Percentiles rank a stretch among this genome's conserved stretches.
These are phyloP conservation scores for Ustilago trichophora DNA, from an alignment of 1,284 basidiomycete genomes.

Conservation along the genomic window DNA sequence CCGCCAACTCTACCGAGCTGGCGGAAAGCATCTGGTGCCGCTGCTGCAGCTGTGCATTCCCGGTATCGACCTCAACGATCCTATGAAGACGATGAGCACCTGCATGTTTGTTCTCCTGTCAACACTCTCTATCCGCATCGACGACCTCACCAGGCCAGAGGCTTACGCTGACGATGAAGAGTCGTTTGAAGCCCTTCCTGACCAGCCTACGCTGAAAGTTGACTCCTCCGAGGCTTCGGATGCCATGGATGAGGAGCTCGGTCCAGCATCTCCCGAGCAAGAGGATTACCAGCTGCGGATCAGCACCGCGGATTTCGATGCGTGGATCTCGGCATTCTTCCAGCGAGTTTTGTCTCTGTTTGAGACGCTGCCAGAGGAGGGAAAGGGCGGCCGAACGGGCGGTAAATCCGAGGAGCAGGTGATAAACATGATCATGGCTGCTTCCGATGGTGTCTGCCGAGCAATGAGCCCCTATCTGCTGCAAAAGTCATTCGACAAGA, in stretches of 20 bases:
- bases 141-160: conserved; percentile 73
- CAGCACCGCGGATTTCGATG: conserved; percentile 78
- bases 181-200: conserved; percentile 13
- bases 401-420: conserved; percentile 86
- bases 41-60: conserved; percentile 89
- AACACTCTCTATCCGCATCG: conserved; percentile 82
- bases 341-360: conserved; percentile 85
- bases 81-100: conserved; percentile 82
- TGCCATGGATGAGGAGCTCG: conserved; percentile 8
- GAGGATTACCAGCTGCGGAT: conserved; percentile 72
- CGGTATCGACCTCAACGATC: conserved; percentile 93
- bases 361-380: conserved; percentile 93
- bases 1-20: conserved; percentile 79
- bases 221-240: conserved; percentile 12
- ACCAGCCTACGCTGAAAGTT: conserved; percentile 41
- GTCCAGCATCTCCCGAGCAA: conserved; percentile 46
- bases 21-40: conserved; percentile 87
- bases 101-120: conserved; percentile 81
- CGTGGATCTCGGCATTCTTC: conserved; percentile 90
- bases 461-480: conserved; percentile 88
- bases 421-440: conserved; percentile 81
- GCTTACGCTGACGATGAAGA: conserved; percentile 44
- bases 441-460: conserved; percentile 84
- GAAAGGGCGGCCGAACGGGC: conserved; percentile 76
- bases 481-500: conserved; percentile 83